Percentiles rank a stretch among this genome's conserved stretches.
Conservation (phyloP, 2,329 filamentous ascomycete genomes). For the Epichloe baconii region DNA sequence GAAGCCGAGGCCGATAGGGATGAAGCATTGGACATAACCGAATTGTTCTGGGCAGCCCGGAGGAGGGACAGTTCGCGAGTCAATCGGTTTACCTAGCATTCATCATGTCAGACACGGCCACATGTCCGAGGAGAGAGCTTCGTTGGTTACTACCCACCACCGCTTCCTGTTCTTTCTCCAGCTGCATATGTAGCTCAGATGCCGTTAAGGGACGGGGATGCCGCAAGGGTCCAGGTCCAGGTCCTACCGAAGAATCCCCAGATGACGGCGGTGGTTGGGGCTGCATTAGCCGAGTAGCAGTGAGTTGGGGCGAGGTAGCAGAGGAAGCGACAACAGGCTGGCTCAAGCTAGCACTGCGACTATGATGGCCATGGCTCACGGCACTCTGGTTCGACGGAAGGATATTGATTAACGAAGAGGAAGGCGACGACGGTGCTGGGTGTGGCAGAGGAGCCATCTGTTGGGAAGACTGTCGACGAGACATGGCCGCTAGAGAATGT, state of each 20-base stretch:
- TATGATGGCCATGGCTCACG: conserved; percentile 23
- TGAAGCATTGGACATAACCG: conserved; percentile 52
- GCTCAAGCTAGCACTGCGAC: conserved; percentile 6
- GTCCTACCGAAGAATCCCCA: conserved; percentile 30
- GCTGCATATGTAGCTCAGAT: conserved; percentile 74
- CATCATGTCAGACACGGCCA: background rate
- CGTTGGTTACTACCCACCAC: conserved; percentile 45
- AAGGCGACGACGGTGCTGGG: conserved; percentile 8
- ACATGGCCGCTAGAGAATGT: conserved; percentile 24
- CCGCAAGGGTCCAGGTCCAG: conserved; percentile 60
- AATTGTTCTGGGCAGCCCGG: conserved; percentile 56
- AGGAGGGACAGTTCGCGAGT: conserved; percentile 78
- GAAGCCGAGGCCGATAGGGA: conserved; percentile 44
- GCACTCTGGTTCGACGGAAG: conserved; percentile 42
- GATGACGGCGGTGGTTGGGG: conserved; percentile 19
- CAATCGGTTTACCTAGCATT: conserved; percentile 68
- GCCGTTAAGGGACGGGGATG: conserved; percentile 81
- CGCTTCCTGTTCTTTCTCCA: conserved; percentile 92
- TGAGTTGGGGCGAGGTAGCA: conserved; percentile 14
- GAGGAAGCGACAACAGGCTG: conserved; percentile 19
- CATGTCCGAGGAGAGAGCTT: too few relatives aligned
- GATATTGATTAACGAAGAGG: conserved; percentile 37
- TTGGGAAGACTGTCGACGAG: conserved; percentile 30
- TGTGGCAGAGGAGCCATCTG: conserved; percentile 29
- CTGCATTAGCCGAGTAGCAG: conserved; percentile 13